phyloP scores from a whole-genome alignment of 371 early-diverging fungal species.

The Mucor lusitanicus region DNA sequence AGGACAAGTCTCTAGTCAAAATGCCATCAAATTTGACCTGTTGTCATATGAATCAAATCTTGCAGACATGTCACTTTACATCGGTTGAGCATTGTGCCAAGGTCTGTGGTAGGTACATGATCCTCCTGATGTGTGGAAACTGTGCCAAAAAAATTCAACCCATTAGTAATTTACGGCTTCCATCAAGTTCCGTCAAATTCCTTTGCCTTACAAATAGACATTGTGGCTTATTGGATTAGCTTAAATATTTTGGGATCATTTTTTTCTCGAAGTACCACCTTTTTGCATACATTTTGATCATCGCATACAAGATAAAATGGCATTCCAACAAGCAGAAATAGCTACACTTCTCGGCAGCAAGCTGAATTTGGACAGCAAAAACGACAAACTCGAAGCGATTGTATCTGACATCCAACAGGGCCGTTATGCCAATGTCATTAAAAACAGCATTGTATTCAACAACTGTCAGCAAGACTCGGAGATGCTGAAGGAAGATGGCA shows the following conservation, averaged over 20 bases:
- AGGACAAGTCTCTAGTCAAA: too few species aligned
- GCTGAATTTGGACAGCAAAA: not conserved
- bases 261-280: not conserved
- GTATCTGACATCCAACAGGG: constrained; percentile 32
- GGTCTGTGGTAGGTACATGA: not conserved
- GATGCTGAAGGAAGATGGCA: constrained; percentile 13
- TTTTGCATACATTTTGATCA: not conserved
- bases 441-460: constrained; percentile 28
- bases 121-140: too few species aligned
- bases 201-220: constrained; percentile 9
- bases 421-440: constrained; percentile 33
- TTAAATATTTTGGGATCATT: not conserved
- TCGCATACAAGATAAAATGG: constrained; percentile 9
- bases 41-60: not conserved
- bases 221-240: constrained; percentile 5
- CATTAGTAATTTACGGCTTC: not conserved
- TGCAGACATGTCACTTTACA: too few species aligned
- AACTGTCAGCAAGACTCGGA: constrained; percentile 8
- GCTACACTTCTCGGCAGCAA: constrained; percentile 12
- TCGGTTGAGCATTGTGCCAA: not conserved
- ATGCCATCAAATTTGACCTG: not conserved
- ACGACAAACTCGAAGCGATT: not conserved
- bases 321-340: constrained; percentile 20
- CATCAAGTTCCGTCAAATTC: constrained; percentile 9
- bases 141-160: not conserved